phyloP scores from a whole-genome alignment of 2,329 filamentous ascomycete genomes.

The Fusarium chuoi region DNA sequence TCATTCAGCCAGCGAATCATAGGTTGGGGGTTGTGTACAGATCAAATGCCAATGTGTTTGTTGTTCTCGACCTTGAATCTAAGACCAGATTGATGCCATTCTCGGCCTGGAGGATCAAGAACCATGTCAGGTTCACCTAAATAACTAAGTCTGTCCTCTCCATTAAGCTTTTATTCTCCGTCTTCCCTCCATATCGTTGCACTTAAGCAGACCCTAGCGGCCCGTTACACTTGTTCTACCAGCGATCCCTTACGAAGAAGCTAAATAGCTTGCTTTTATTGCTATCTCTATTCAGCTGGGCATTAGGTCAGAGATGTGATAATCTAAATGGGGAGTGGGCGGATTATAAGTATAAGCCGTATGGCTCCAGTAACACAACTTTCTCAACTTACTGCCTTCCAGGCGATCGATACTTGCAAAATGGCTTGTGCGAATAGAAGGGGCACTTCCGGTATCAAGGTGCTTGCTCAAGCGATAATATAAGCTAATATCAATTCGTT shows the following conservation, averaged over 20 bases:
- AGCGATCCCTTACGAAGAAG: not conserved
- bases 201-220: not conserved
- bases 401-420: not conserved
- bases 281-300: not conserved
- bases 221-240: rapidly evolving
- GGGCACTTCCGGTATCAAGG: not conserved
- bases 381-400: not conserved
- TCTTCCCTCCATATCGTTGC: not conserved
- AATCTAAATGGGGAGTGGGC: not conserved
- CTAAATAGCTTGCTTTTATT: not conserved
- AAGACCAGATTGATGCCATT: not conserved
- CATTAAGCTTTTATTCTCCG: not conserved
- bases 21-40: rapidly evolving
- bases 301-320: not conserved
- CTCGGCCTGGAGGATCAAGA: rapidly evolving
- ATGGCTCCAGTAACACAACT: not conserved
- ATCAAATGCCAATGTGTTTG: not conserved
- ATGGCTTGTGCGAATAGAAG: not conserved
- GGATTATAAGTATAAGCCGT: not conserved
- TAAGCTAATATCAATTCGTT: not conserved
- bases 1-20: not conserved
- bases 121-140: not conserved
- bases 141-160: not conserved
- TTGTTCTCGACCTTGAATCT: not conserved
- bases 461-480: not conserved